Base-by-base conservation (phyloP, 805 yeast genomes). In the Metschnikowia sp. region DNA sequence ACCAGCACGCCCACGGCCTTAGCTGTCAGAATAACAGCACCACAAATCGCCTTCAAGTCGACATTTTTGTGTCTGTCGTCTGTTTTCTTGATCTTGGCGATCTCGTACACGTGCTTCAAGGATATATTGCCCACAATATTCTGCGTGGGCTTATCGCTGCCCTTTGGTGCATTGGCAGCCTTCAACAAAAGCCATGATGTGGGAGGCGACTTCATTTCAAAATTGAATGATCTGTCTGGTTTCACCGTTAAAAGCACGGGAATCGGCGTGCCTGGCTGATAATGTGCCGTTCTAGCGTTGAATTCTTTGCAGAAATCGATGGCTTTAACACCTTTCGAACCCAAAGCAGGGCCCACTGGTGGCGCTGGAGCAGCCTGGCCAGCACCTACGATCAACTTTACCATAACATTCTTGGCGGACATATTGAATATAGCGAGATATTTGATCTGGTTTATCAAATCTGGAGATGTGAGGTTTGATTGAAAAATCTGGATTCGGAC, bases 351-450 rank as follows among this genome's bases (percentile, higher is more conserved):
- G 55, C 99, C 99, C 29, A 94, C 98, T 7, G 99, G 99, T 29
- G 99, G 99, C 2, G 97, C 85, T 36, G 99, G 98, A 2, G 97
- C 94, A 0, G 99, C 99, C 65, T 90, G 88, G 4, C 98, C 98
- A 5, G 99, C 98, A 8, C 92, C 96, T 4, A 92, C 98, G 42
- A 92, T 83, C 51, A 92, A 79, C 68, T 92, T 94, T 45, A 92
- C 89, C 57, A 91, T 62, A 35, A 84, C 72, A 64, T 82, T 85
- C 64, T 82, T 86, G 18, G 75, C 72, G 18, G 66, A 62, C 66
- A 62, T 62, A 45, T 36, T 37, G 9, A 22, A 3, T 22, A 22
- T 5, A 22, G 26, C 26, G 26, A 22, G 26, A 22, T 22, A 22
- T 22, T 22, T 19, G 10, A 9, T 11, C 12, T 10, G 15, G 18